Evolutionary conservation across 768 basidiomycete genomes (phyloP), one percentile per base, ranked within the genome.

Genomic region (Auricularia sp.): DNA sequence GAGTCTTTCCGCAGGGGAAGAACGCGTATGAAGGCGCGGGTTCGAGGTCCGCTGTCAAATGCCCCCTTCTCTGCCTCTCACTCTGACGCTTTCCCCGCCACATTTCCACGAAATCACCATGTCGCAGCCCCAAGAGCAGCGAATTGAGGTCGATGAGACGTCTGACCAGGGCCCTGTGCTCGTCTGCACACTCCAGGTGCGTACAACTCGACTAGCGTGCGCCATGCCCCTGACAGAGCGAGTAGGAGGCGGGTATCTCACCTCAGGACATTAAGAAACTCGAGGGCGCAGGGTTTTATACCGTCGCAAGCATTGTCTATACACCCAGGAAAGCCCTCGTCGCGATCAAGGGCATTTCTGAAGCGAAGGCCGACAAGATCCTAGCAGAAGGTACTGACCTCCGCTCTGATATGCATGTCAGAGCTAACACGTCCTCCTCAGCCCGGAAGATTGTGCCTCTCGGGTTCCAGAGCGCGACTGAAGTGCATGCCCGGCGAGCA

Each of bases 341-440:
- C 65, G 83, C 85, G 3, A 95, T 98, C 70, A 98, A 98, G 75
- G 97, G 97, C 10, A 97, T 99, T 59, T 94, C 93, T 33, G 97
- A 99, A 69, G 83, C 87, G 67, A 99, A 98, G 73, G 97, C 97
- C 1, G 97, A 99, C 73, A 98, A 94, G 79, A 97, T n/a, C 98
- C 64, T 98, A 34, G 77, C 81, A 14, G 93, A 96, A 81, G 97
- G 97, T 92, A 65, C 29, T 29, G 29, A 29, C 29, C 29, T 29
- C 29, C 29, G 3, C 29, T 2, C 29, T 29, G 29, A 29, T 29
- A 29, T 29, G 29, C 29, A 29, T 29, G 29, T 29, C 29, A 29
- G 29, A 29, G 11, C 34, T 65, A 7, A 21, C 63, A n/a, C 61
- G 36, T 3, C 43, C 11, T 47, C 51, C 64, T 10, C 69, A 98